Evolutionary conservation across 2,329 filamentous ascomycete species (phyloP).

Genomic region (Emergomyces pasteurianus): DNA sequence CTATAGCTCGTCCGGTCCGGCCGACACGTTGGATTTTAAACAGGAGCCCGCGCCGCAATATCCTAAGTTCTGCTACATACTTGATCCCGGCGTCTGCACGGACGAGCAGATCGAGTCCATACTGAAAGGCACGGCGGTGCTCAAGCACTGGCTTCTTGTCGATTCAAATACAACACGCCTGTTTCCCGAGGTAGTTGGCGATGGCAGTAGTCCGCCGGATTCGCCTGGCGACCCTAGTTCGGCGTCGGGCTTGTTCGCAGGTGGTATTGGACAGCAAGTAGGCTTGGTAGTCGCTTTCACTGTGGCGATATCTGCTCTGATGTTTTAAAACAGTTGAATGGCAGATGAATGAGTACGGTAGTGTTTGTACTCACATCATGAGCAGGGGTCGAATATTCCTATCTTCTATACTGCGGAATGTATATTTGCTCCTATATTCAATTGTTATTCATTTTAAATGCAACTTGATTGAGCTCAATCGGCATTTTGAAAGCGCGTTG

Average conservation of each 20-base stretch:
- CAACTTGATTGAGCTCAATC: not conserved
- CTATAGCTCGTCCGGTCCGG: not conserved
- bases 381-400: not conserved
- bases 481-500: not conserved
- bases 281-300: not conserved
- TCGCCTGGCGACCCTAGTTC: not conserved
- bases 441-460: not conserved
- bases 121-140: constrained; percentile 32
- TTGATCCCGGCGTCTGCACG: constrained; percentile 27
- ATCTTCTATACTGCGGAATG: not conserved
- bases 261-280: not conserved
- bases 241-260: not conserved
- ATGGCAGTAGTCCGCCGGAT: not conserved
- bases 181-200: constrained; percentile 1
- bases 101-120: constrained; percentile 33
- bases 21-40: not conserved
- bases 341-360: not conserved
- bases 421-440: not conserved
- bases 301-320: not conserved
- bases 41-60: not conserved
- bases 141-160: constrained; percentile 37
- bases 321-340: not conserved
- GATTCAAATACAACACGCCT: constrained; percentile 8
- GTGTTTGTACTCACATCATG: not conserved
- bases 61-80: not conserved